Percentiles rank a stretch among this genome's conserved stretches.
phyloP scores from a whole-genome alignment of 2,329 filamentous ascomycete species.

The Tolypocladium ophioglossoides region DNA sequence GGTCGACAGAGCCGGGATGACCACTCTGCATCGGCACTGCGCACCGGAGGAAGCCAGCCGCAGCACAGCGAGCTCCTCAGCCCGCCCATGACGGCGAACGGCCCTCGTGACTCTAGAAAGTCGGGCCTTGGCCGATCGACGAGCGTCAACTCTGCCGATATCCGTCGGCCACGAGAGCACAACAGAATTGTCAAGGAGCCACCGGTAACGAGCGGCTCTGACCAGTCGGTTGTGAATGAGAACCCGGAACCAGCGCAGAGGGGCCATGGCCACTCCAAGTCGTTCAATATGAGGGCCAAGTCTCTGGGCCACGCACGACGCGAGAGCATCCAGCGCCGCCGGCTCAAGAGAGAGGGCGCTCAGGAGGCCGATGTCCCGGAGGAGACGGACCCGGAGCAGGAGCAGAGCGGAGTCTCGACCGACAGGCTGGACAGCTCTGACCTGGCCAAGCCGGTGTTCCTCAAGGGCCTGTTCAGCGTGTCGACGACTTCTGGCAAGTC shows the following conservation, averaged over 20 bases:
- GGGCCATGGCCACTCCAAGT: slow-evolving; percentile 40
- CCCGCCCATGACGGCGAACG: slow-evolving; percentile 56
- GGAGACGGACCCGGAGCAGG: slow-evolving; percentile 76
- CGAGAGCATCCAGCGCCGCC: slow-evolving; percentile 84
- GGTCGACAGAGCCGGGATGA: slow-evolving; percentile 45
- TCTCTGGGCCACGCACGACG: slow-evolving; percentile 81
- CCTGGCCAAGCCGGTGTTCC: slow-evolving; percentile 83
- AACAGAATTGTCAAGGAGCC: slow-evolving; percentile 47
- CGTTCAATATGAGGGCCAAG: slow-evolving; percentile 64
- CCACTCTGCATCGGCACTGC: slow-evolving; percentile 32
- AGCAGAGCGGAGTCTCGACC: slow-evolving; percentile 48
- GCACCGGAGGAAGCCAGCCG: slow-evolving; percentile 52
- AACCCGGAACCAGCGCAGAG: slow-evolving; percentile 40
- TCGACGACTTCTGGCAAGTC: slow-evolving; percentile 93
- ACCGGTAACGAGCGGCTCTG: slow-evolving; percentile 67
- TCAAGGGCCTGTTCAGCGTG: slow-evolving; percentile 95
- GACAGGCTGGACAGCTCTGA: slow-evolving; percentile 59
- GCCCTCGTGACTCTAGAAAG: slow-evolving; percentile 42
- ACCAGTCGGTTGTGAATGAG: slow-evolving; percentile 54
- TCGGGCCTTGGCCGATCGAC: slow-evolving; percentile 73
- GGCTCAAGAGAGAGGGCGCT: slow-evolving; percentile 61
- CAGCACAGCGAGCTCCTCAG: slow-evolving; percentile 72
- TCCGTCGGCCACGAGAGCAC: slow-evolving; percentile 48
- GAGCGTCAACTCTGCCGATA: slow-evolving; percentile 83
- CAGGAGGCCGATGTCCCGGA: slow-evolving; percentile 74